Percentiles rank a stretch among this genome's conserved stretches.
Evolutionary conservation across 176 grass and related monocot species (phyloP).

Genomic region (Paspalum notatum): DNA sequence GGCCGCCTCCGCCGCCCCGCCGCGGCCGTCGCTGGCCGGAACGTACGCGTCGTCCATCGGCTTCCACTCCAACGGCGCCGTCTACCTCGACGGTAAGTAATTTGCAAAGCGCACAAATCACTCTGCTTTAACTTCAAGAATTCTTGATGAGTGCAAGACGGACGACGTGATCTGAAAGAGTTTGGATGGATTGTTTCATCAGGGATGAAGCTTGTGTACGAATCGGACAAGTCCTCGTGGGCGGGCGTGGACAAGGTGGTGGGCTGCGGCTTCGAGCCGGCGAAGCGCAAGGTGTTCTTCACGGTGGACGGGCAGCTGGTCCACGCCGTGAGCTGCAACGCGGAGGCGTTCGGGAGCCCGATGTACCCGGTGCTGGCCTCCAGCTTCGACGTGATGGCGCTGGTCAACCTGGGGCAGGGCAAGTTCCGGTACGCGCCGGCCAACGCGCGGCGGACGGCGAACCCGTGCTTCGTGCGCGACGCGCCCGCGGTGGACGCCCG

Average conservation of each 20-base stretch:
- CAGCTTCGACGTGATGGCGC: conserved; percentile 76
- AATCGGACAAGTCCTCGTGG: conserved; percentile 78
- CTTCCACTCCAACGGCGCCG: conserved; percentile 83
- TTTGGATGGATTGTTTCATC: conserved; percentile 35
- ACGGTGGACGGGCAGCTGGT: conserved; percentile 77
- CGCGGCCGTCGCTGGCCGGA: conserved; percentile 51
- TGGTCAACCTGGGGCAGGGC: conserved; percentile 91
- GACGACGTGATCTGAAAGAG: neutral
- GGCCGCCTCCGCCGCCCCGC: neutral
- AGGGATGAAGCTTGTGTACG: conserved; percentile 87
- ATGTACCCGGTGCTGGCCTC: conserved; percentile 73
- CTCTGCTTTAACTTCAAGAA: neutral
- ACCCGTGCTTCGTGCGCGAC: conserved; percentile 77
- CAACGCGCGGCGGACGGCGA: conserved; percentile 67
- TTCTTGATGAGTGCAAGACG: neutral
- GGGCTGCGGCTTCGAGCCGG: conserved; percentile 86
- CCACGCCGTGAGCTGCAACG: conserved; percentile 78
- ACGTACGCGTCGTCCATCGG: conserved; percentile 79
- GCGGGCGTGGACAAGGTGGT: conserved; percentile 76
- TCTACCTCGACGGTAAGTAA: conserved; percentile 86
- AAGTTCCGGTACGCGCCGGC: conserved; percentile 91
- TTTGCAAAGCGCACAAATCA: neutral
- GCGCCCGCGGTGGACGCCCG: conserved; percentile 26
- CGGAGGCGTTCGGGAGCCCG: conserved; percentile 71
- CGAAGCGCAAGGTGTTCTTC: conserved; percentile 92